Evolutionary conservation across 306 rosid species (phyloP), one percentile per base, ranked within the genome.

Genomic region (Clitoria ternatea): DNA sequence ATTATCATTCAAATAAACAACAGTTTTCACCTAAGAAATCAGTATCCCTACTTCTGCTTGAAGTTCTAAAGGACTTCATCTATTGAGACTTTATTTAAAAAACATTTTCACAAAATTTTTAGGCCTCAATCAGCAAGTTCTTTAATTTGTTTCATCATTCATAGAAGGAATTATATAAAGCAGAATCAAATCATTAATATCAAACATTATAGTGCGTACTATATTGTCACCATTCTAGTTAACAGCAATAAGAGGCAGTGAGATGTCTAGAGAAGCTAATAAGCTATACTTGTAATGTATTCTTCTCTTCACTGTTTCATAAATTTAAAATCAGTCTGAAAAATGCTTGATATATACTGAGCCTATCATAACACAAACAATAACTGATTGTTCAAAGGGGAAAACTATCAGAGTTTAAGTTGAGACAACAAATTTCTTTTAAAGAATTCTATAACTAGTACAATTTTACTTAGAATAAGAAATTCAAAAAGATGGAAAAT

Each of bases 61-160:
- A n/a, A n/a, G n/a, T n/a, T n/a, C n/a, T n/a, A n/a, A n/a, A n/a
- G n/a, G n/a, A n/a, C n/a, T n/a, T n/a, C n/a, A n/a, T n/a, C n/a
- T n/a, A n/a, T n/a, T n/a, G n/a, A n/a, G n/a, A n/a, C n/a, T n/a
- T n/a, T n/a, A n/a, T n/a, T n/a, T n/a, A n/a, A n/a, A n/a, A n/a
- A n/a, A n/a, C n/a, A n/a, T n/a, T n/a, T n/a, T n/a, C n/a, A n/a
- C n/a, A n/a, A n/a, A n/a, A n/a, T n/a, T n/a, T n/a, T n/a, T n/a
- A n/a, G n/a, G n/a, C n/a, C n/a, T n/a, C n/a, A n/a, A n/a, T n/a
- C n/a, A n/a, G n/a, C n/a, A n/a, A n/a, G n/a, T n/a, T n/a, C n/a
- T n/a, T n/a, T n/a, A n/a, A n/a, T n/a, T n/a, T n/a, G n/a, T 55
- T 56, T 39, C 65, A 64, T 48, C 59, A 79, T 57, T 79, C 66